Evolutionary conservation across 257 asterid species (phyloP).

Genomic region (Petunia secreta): DNA sequence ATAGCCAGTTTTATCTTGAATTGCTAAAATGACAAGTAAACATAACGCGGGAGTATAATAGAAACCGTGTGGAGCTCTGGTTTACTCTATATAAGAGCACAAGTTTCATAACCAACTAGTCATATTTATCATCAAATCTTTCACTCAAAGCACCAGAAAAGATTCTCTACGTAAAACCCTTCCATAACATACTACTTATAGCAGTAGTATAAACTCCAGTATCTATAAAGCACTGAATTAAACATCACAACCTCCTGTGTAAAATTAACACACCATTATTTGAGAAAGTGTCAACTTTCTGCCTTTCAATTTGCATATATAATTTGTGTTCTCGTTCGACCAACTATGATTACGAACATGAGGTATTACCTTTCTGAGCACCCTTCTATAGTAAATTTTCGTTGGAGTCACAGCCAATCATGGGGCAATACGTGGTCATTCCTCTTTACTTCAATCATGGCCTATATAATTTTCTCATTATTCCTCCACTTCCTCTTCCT

Average conservation of each 20-base stretch:
- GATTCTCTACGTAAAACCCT: not conserved
- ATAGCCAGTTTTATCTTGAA: no score
- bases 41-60: not conserved
- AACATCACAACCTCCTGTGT: not conserved
- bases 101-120: not conserved
- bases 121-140: not conserved
- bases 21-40: no score
- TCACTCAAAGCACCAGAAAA: not conserved
- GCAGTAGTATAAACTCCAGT: not conserved
- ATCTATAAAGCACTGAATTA: not conserved
- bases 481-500: constrained; percentile 29
- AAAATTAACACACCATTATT: not conserved
- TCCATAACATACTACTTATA: not conserved
- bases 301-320: not conserved
- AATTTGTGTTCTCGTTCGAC: not conserved
- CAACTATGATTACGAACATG: constrained; percentile 12
- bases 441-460: constrained; percentile 31
- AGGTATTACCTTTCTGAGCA: constrained; percentile 33
- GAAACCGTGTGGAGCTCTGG: not conserved
- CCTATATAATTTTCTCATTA: constrained; percentile 28
- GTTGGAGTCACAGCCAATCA: constrained; percentile 35
- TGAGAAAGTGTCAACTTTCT: not conserved
- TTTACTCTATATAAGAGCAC: not conserved
- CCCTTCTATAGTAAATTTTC: constrained; percentile 31
- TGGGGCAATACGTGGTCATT: constrained; percentile 38